phyloP scores from a whole-genome alignment of 2,329 filamentous ascomycete species.

The Rhynchosporium agropyri region DNA sequence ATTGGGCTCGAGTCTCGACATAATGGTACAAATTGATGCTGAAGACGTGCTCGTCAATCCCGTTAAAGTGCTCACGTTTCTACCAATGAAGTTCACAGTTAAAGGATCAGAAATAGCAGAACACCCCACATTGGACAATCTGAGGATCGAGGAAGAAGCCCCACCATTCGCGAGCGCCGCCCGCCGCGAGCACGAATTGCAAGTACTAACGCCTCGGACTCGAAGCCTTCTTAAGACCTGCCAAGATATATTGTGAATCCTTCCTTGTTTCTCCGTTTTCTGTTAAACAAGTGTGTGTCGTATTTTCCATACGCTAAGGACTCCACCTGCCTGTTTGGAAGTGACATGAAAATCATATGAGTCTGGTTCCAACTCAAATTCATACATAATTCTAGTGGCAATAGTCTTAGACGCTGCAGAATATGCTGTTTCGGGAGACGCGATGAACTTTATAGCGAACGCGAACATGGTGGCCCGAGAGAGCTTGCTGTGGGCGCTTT shows the following conservation, averaged over 20 bases:
- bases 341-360: not conserved
- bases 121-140: not conserved
- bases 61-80: not conserved
- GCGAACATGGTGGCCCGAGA: too few species aligned
- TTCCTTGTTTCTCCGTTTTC: not conserved
- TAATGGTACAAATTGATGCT: too few species aligned
- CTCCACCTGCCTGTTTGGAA: not conserved
- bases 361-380: not conserved
- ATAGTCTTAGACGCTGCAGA: not conserved
- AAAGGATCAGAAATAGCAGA: not conserved
- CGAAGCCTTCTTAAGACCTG: conserved; percentile 5
- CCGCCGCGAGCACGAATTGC: not conserved
- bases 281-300: not conserved
- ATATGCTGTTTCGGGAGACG: too few species aligned
- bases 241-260: not conserved
- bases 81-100: not conserved
- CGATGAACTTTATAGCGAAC: too few species aligned
- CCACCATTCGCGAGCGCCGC: not conserved
- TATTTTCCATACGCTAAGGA: not conserved
- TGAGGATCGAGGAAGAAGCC: not conserved
- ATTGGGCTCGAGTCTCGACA: not conserved
- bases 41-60: too few species aligned
- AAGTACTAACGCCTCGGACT: conserved; percentile 3
- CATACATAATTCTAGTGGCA: not conserved
- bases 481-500: too few species aligned